Base-by-base conservation (phyloP, 345 rosid species). In the Physaria fendleri region DNA sequence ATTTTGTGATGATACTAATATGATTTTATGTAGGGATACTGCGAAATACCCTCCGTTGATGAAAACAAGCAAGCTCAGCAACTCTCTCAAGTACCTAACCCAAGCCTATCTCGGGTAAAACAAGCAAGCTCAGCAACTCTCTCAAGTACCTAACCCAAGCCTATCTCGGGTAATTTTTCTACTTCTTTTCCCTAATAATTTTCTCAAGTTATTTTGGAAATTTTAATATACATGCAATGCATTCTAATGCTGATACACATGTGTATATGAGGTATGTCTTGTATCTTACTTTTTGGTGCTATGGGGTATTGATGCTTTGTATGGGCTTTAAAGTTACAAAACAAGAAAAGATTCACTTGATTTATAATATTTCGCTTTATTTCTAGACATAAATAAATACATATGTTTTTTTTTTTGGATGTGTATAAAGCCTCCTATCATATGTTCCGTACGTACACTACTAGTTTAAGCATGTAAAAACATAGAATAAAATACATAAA, bases 21-120 rank as follows among this genome's bases (percentile, higher is more conserved):
- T 35, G 9, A 6, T 30, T 42, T 33, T 14, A 18, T 52, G 18
- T 65, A 92, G 98, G 80, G 96, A 92, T 56, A 81, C 86, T 8
- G 85, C 96, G 13, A 77, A 82, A 64, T 86, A 88, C 33, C 96
- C 96, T 29, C 96, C 98, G 5, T 62, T 92, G 68, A 76, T 92
- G 98, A 92, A 88, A 72, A 84, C 98, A 57, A 88, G 90, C 90
- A 85, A 84, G 83, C 96, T 92, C 45, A 85, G 90, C 80, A 84
- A 92, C 74, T 78, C 98, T 40, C 93, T 92, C 59, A 92, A 80
- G 68, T 81, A 88, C 74, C 71, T 92, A 52, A 86, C 95, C 14
- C 96, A 79, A 74, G 78, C 95, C 40, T n/a, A n/a, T n/a, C n/a
- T n/a, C n/a, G n/a, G n/a, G n/a, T n/a, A 92, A 88, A 72, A 84